Conservation (phyloP, 257 asterid genomes). For the Dorcoceras hygrometricum region DNA sequence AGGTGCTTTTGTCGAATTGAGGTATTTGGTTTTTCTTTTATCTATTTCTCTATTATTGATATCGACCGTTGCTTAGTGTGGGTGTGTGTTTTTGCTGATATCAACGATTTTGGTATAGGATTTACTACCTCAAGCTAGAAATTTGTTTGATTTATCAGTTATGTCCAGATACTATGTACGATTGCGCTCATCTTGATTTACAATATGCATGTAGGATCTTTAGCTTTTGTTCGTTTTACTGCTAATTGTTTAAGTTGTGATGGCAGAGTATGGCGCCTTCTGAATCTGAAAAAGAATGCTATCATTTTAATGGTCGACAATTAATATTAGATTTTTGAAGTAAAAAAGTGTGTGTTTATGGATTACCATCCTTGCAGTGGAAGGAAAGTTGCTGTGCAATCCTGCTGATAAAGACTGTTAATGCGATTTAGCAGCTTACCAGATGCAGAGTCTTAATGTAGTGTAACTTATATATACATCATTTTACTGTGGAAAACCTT, state of each 20-base stretch:
- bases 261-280: neutral
- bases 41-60: constrained; percentile 18
- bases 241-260: neutral
- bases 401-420: neutral
- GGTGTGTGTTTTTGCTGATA: constrained; percentile 26
- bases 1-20: constrained; percentile 21
- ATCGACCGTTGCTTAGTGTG: constrained; percentile 3
- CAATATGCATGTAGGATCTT: too few species aligned
- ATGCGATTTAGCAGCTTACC: neutral
- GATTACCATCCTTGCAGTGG: neutral
- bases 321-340: too few species aligned
- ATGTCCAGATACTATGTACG: constrained; percentile 36
- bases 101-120: constrained; percentile 31
- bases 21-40: constrained; percentile 14
- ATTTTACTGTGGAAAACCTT: constrained; percentile 1
- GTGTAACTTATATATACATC: neutral
- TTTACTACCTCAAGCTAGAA: constrained; percentile 18
- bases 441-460: constrained; percentile 9
- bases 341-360: neutral
- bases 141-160: constrained; percentile 7
- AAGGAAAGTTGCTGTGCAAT: constrained; percentile 16
- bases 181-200: constrained; percentile 26
- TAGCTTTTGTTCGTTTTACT: too few species aligned
- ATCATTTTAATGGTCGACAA: neutral
- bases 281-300: neutral